Conservation (phyloP, 495 filamentous ascomycete species). For the Letharia lupina region DNA sequence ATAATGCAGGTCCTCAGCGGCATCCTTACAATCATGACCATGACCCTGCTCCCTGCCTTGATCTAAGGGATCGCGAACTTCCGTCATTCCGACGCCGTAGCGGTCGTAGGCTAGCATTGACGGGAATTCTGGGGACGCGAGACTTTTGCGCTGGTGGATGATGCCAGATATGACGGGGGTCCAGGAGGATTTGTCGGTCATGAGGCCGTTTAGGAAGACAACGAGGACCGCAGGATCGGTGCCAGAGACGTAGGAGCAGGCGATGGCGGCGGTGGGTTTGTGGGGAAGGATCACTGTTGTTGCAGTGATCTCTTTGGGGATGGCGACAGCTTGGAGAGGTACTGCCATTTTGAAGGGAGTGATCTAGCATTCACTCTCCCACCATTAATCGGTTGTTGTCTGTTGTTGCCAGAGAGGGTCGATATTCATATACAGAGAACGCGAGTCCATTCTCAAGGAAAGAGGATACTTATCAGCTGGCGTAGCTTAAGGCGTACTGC, state of each 20-base stretch:
- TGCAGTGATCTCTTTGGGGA: conserved; percentile 22
- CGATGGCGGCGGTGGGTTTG: conserved; percentile 29
- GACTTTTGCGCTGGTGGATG: conserved; percentile 22
- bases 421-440: background rate
- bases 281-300: conserved; percentile 22
- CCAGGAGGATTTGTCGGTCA: conserved; percentile 45
- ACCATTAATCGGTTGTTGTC: background rate
- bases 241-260: conserved; percentile 26
- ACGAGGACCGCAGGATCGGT: conserved; percentile 33
- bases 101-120: conserved; percentile 55
- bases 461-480: background rate
- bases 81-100: conserved; percentile 52
- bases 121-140: conserved; percentile 27
- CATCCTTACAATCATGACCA: conserved; percentile 44
- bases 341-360: conserved; percentile 11
- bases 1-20: conserved; percentile 44
- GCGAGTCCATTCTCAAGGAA: background rate
- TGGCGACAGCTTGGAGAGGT: conserved; percentile 22
- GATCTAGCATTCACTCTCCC: background rate
- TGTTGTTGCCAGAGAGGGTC: background rate
- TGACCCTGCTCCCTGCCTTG: conserved; percentile 34
- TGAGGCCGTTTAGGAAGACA: conserved; percentile 57
- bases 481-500: background rate
- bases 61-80: conserved; percentile 46
- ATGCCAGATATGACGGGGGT: conserved; percentile 37